These are phyloP conservation scores for Ascochyta viciae-villosae DNA, from an alignment of 2,329 filamentous ascomycete genomes.

Conservation along the genomic window DNA sequence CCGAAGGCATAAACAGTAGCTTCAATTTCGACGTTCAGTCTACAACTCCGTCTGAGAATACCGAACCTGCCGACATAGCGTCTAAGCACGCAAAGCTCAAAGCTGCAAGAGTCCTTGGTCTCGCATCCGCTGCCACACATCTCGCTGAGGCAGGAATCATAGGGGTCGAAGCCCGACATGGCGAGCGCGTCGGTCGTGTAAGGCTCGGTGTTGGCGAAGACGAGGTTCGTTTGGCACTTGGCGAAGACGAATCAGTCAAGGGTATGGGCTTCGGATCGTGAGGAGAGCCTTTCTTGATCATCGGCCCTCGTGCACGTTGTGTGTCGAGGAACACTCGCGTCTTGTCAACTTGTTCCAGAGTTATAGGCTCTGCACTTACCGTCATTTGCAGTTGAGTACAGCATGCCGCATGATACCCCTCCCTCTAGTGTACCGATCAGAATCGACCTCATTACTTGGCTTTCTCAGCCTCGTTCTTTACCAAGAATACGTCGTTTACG, in stretches of 20 bases:
- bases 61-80: slow-evolving; percentile 23
- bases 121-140: slow-evolving; percentile 79
- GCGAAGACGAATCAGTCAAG: slow-evolving; percentile 86
- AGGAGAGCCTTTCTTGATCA: slow-evolving; percentile 7
- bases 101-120: slow-evolving; percentile 57
- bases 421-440: slow-evolving; percentile 11
- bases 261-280: slow-evolving; percentile 65
- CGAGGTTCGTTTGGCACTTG: slow-evolving; percentile 85
- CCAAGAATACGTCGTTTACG: not conserved
- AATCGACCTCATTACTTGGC: not conserved
- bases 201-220: slow-evolving; percentile 87
- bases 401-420: slow-evolving; percentile 17
- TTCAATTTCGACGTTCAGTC: slow-evolving; percentile 15
- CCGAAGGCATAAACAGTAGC: slow-evolving; percentile 27
- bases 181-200: slow-evolving; percentile 87
- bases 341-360: not conserved
- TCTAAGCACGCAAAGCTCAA: slow-evolving; percentile 40
- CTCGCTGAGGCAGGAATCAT: slow-evolving; percentile 88
- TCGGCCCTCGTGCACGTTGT: not conserved
- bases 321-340: not conserved
- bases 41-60: slow-evolving; percentile 26
- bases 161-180: slow-evolving; percentile 76
- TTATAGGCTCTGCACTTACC: slow-evolving; percentile 3
- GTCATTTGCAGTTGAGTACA: slow-evolving; percentile 2
- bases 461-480: not conserved